phyloP scores from a whole-genome alignment of 495 filamentous ascomycete species.

The Clohesyomyces aquaticus region DNA sequence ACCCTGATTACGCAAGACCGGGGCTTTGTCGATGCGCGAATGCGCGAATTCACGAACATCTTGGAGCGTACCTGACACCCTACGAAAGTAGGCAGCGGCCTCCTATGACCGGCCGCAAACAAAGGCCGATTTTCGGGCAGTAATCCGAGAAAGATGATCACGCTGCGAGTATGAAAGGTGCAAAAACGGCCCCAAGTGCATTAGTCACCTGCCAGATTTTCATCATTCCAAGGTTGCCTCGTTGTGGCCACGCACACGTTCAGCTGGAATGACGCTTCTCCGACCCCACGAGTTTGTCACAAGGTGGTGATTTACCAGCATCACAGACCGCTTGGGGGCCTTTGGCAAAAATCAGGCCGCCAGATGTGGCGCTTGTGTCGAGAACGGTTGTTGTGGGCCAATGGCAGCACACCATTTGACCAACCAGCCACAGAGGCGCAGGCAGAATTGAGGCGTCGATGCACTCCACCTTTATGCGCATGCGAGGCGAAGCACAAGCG shows the following conservation, averaged over 20 bases:
- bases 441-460: neutral
- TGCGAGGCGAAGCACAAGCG: slow-evolving; percentile 6
- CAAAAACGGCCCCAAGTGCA: neutral
- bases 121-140: neutral
- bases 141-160: neutral
- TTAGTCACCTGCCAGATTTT: slow-evolving; percentile 1
- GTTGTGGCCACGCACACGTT: slow-evolving; percentile 14
- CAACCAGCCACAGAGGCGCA: slow-evolving; percentile 1
- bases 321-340: neutral
- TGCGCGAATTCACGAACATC: no score
- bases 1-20: no score
- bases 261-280: slow-evolving; percentile 30
- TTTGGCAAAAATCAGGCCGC: slow-evolving; percentile 6
- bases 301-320: neutral
- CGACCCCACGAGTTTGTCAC: slow-evolving; percentile 17
- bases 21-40: no score
- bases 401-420: slow-evolving; percentile 2
- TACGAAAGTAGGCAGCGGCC: neutral
- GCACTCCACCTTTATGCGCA: slow-evolving; percentile 3
- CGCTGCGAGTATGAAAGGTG: neutral
- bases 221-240: slow-evolving; percentile 9
- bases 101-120: neutral
- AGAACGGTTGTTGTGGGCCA: neutral
- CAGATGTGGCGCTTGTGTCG: neutral
- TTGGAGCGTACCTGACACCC: no score